phyloP scores from a whole-genome alignment of 169 alveolate species.

The Toxoplasma gondii region DNA sequence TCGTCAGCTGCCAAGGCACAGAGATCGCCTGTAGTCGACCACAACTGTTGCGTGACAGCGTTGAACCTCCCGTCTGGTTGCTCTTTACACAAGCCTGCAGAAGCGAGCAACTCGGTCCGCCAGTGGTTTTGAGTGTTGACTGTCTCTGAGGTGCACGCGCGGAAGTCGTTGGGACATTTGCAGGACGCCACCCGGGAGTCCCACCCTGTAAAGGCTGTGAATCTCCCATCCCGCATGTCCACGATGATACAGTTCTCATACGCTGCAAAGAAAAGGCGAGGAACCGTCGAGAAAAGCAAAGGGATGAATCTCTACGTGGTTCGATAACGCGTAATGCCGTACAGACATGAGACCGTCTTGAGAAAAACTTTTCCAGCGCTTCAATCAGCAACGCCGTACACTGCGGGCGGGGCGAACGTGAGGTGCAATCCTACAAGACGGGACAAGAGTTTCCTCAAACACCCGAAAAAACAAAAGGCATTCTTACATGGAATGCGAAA shows the following conservation, averaged over 20 bases:
- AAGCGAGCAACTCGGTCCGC: not conserved
- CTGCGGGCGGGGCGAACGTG: too few relatives aligned
- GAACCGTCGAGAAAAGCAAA: too few relatives aligned
- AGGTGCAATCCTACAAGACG: too few relatives aligned
- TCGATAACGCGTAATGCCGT: too few relatives aligned
- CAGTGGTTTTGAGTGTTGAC: not conserved
- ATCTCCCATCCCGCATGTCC: not conserved
- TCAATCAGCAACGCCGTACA: too few relatives aligned
- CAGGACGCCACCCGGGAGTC: not conserved
- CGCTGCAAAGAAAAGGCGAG: not conserved
- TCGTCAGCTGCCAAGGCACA: not conserved
- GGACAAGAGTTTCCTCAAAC: too few relatives aligned
- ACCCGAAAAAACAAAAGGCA: too few relatives aligned
- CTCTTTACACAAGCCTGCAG: not conserved
- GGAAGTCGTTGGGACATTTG: constrained; percentile 8
- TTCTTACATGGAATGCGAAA: too few relatives aligned
- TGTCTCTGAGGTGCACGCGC: not conserved
- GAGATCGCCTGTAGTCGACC: not conserved
- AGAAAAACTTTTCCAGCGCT: too few relatives aligned
- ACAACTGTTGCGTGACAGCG: not conserved
- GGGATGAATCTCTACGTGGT: too few relatives aligned
- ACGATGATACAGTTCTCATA: not conserved
- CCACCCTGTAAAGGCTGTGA: not conserved
- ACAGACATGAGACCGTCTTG: too few relatives aligned
- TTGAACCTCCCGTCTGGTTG: not conserved